Conservation (phyloP, 164 flowering plant species). For the Litsea cubeba region DNA sequence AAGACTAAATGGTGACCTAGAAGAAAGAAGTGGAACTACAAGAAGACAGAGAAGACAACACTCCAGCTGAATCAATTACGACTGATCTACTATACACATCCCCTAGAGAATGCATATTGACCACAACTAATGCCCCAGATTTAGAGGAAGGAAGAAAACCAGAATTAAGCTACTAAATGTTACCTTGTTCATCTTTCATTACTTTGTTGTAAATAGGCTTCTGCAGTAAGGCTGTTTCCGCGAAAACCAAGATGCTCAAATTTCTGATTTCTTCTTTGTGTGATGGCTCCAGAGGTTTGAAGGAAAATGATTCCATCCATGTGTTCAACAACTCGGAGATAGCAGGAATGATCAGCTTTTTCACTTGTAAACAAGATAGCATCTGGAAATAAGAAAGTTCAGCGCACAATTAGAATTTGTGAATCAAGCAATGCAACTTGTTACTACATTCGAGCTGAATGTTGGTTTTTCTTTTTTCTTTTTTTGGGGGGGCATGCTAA, state of each 20-base stretch:
- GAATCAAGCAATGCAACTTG: neutral
- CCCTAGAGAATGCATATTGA: too few species aligned
- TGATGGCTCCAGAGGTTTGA: constrained; percentile 45
- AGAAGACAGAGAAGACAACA: too few species aligned
- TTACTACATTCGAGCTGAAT: neutral
- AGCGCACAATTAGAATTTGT: neutral
- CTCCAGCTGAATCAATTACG: too few species aligned
- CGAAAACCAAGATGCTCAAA: constrained; percentile 59
- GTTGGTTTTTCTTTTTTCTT: too few species aligned
- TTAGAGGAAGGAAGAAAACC: too few species aligned
- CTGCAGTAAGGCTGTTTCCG: constrained; percentile 61
- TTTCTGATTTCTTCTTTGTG: constrained; percentile 39
- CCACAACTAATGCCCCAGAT: too few species aligned
- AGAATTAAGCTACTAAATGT: neutral
- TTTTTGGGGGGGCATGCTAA: too few species aligned
- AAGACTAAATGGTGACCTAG: too few species aligned
- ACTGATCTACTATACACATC: too few species aligned
- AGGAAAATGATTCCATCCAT: constrained; percentile 78
- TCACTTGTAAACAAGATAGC: constrained; percentile 30
- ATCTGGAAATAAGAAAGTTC: constrained; percentile 13
- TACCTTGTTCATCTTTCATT: neutral
- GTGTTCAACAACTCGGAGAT: constrained; percentile 55
- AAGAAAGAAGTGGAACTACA: too few species aligned
- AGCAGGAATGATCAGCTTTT: constrained; percentile 79
- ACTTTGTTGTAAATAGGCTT: constrained; percentile 23